Evolutionary conservation across 495 filamentous ascomycete species (phyloP).

Genomic region (Penicillium arizonense): DNA sequence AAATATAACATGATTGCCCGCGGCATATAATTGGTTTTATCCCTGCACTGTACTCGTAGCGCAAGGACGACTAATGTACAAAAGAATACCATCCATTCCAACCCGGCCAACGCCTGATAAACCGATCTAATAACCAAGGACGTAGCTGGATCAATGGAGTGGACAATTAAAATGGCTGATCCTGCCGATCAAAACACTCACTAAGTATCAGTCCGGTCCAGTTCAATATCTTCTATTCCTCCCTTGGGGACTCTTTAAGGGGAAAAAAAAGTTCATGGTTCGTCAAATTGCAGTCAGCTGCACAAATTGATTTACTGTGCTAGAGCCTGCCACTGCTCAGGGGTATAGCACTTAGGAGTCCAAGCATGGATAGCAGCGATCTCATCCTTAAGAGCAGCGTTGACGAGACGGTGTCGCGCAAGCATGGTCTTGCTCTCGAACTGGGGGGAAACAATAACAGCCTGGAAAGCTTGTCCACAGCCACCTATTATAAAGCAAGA

Average conservation of each 20-base stretch:
- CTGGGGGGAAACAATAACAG: conserved; percentile 82
- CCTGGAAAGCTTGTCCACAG: conserved; percentile 93
- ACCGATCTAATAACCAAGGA: conserved; percentile 1
- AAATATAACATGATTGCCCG: neutral
- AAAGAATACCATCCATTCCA: conserved; percentile 5
- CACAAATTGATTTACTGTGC: conserved; percentile 36
- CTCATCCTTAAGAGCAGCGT: conserved; percentile 83
- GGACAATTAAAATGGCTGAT: neutral
- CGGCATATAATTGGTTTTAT: conserved; percentile 1
- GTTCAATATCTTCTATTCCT: neutral
- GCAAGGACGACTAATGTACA: conserved; percentile 7
- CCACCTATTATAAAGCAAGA: conserved; percentile 57
- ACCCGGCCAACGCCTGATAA: conserved; percentile 10
- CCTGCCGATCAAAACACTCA: neutral
- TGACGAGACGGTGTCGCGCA: conserved; percentile 85
- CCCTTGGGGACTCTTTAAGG: neutral
- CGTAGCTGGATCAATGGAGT: neutral
- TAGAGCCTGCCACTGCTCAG: conserved; percentile 85
- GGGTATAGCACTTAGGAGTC: conserved; percentile 95
- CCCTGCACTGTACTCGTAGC: neutral
- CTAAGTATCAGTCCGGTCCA: neutral
- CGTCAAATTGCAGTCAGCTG: neutral
- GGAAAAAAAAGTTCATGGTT: neutral
- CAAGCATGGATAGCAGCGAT: conserved; percentile 97
- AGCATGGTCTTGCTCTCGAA: conserved; percentile 87